Evolutionary conservation across 371 early-diverging fungal species (phyloP).

Genomic region (Apophysomyces ossiformis): DNA sequence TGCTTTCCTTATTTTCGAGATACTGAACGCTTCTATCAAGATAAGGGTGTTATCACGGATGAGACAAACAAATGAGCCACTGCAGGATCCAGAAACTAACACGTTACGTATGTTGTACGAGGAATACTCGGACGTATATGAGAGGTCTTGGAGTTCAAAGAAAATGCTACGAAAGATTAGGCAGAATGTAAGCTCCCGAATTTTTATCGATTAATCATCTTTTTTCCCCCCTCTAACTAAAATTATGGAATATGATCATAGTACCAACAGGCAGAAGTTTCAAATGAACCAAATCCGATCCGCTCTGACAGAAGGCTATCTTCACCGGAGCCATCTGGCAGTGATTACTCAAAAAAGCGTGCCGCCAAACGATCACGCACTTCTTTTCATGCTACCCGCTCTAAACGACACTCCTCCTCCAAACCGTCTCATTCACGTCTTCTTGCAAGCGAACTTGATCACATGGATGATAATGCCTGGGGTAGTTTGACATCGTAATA

Average conservation of each 20-base stretch:
- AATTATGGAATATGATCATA: not conserved
- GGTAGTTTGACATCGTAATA: conserved; percentile 19
- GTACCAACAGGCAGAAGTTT: not conserved
- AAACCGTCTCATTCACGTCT: not conserved
- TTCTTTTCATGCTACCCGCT: not conserved
- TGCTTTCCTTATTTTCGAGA: not conserved
- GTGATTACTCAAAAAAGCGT: not conserved
- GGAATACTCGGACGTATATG: conserved; percentile 28
- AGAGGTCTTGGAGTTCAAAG: conserved; percentile 33
- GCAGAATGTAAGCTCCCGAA: conserved; percentile 22
- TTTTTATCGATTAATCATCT: not conserved
- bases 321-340: not conserved
- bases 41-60: conserved; percentile 29
- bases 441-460: conserved; percentile 14
- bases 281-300: not conserved
- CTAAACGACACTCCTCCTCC: not conserved
- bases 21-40: conserved; percentile 3
- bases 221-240: not conserved
- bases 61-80: conserved; percentile 5
- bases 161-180: conserved; percentile 33
- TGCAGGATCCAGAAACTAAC: conserved; percentile 16
- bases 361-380: not conserved
- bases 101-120: conserved; percentile 19
- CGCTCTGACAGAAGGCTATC: not conserved
- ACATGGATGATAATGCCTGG: conserved; percentile 24